phyloP scores from a whole-genome alignment of 2,329 filamentous ascomycete species.

The Colletotrichum navitas region DNA sequence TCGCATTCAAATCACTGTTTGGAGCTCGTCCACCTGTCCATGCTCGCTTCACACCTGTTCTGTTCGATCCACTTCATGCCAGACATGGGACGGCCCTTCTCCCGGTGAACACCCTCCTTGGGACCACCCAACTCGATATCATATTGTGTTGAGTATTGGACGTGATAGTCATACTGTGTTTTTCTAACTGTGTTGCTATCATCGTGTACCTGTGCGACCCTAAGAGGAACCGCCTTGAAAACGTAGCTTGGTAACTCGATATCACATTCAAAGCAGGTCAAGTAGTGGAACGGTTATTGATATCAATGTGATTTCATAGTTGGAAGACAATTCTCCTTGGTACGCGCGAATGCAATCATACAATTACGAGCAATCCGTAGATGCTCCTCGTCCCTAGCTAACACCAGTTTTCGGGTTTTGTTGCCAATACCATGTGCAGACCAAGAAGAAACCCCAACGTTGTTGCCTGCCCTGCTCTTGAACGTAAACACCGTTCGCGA shows the following conservation, averaged over 20 bases:
- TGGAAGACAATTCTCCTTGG: conserved; percentile 8
- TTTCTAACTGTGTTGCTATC: no score
- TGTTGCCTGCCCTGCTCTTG: conserved; percentile 19
- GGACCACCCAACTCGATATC: not conserved
- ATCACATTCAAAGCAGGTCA: conserved; percentile 7
- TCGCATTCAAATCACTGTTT: not conserved
- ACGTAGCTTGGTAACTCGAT: not conserved
- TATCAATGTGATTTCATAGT: conserved; percentile 17
- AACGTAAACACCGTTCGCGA: conserved; percentile 14
- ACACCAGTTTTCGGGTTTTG: conserved; percentile 19
- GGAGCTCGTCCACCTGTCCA: conserved; percentile 11
- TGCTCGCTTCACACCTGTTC: conserved; percentile 16
- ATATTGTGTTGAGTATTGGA: not conserved
- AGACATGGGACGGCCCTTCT: conserved; percentile 11
- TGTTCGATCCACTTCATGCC: conserved; percentile 9
- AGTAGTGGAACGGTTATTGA: not conserved
- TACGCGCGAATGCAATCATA: conserved; percentile 4
- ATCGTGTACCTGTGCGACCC: no score
- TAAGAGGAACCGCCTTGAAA: no score
- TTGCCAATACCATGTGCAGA: conserved; percentile 14
- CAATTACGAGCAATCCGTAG: conserved; percentile 8
- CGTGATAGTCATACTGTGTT: no score
- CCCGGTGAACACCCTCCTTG: conserved; percentile 6
- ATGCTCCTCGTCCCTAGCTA: conserved; percentile 15
- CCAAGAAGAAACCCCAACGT: conserved; percentile 1